Percentiles rank a stretch among this genome's conserved stretches.
Evolutionary conservation across 495 filamentous ascomycete genomes (phyloP).

Genomic region (Talaromyces trachyspermus): DNA sequence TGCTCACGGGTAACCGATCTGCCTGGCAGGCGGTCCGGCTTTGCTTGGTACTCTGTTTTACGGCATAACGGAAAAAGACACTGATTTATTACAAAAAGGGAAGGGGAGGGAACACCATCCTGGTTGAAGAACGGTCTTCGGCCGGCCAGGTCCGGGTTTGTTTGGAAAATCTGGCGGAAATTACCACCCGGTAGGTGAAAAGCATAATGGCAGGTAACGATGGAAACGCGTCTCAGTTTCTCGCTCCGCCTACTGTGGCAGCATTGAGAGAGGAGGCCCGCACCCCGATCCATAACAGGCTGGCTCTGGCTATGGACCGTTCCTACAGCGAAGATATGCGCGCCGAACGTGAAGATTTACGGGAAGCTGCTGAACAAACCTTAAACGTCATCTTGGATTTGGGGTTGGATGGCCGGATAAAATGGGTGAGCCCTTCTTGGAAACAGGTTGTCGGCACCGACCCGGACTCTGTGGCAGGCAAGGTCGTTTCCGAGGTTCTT

Average conservation of each 20-base stretch:
- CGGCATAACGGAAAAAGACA: neutral
- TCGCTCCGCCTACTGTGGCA: constrained; percentile 44
- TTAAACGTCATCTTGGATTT: constrained; percentile 93
- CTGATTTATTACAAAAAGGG: neutral
- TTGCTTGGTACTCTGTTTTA: constrained; percentile 12
- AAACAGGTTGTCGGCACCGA: constrained; percentile 79
- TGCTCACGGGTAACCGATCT: constrained; percentile 41
- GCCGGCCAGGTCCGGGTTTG: constrained; percentile 5
- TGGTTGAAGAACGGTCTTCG: neutral
- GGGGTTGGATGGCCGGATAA: constrained; percentile 75
- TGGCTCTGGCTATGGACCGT: constrained; percentile 45
- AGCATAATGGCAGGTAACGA: constrained; percentile 43
- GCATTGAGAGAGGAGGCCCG: constrained; percentile 49
- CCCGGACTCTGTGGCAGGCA: constrained; percentile 65
- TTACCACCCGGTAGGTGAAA: no score
- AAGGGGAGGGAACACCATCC: no score
- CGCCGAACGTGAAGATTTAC: constrained; percentile 82
- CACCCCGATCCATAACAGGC: constrained; percentile 31
- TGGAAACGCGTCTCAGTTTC: constrained; percentile 32
- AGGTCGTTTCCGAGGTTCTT: constrained; percentile 71
- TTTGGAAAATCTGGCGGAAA: no score
- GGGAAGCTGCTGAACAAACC: constrained; percentile 91
- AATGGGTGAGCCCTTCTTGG: constrained; percentile 98
- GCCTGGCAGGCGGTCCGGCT: constrained; percentile 41
- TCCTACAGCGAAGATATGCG: constrained; percentile 60